Evolutionary conservation across 176 grass and related monocot species (phyloP).

Genomic region (Rhynchospora tenuis): DNA sequence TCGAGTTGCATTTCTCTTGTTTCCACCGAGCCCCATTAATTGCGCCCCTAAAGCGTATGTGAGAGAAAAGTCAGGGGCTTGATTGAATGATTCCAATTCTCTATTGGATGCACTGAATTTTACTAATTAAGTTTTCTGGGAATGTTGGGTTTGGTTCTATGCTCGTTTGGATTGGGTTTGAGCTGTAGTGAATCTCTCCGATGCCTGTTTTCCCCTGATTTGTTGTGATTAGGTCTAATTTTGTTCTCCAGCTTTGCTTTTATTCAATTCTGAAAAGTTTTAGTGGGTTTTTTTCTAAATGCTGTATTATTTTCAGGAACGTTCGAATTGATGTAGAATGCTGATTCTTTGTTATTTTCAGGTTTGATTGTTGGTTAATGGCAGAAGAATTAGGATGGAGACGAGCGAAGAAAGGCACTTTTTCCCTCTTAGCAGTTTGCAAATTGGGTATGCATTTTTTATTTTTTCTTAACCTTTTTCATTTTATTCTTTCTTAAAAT

Average conservation of each 20-base stretch:
- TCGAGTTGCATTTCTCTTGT: not conserved
- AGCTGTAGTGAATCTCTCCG: not conserved
- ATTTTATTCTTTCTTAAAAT: not conserved
- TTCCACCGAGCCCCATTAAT: not conserved
- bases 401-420: conserved; percentile 22
- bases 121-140: not conserved
- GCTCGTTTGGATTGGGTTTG: conserved; percentile 10
- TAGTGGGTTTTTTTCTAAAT: not conserved
- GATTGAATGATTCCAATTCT: not conserved
- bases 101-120: not conserved
- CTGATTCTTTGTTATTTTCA: not conserved
- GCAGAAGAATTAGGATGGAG: conserved; percentile 29
- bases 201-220: not conserved
- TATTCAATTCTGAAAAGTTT: conserved; percentile 8
- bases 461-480: not conserved
- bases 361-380: conserved; percentile 4
- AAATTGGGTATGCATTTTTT: conserved; percentile 38
- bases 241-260: not conserved
- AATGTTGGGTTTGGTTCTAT: not conserved
- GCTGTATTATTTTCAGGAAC: too few species aligned
- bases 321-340: not conserved
- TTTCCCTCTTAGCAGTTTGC: conserved; percentile 48
- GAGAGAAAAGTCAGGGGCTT: not conserved
- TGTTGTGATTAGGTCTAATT: not conserved
- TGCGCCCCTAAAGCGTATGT: not conserved